Base-by-base conservation (phyloP, 2,329 filamentous ascomycete species). In the Aulographum hederae region DNA sequence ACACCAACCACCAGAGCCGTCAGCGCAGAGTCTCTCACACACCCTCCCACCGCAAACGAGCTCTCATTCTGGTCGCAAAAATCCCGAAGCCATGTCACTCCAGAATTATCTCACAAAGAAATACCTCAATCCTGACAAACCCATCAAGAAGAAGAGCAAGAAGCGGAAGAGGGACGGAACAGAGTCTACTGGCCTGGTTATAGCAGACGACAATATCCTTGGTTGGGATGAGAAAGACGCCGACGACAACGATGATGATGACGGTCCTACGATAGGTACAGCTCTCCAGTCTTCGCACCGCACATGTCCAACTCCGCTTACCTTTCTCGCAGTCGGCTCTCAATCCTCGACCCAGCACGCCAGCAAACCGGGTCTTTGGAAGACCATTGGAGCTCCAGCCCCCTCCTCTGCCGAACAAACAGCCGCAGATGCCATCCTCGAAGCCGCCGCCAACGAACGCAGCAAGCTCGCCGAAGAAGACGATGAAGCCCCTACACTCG, bases 61-160 rank as follows among this genome's bases (percentile, higher is more conserved):
- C n/a, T n/a, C n/a, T n/a, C n/a, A n/a, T n/a, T n/a, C n/a, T n/a
- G n/a, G n/a, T n/a, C n/a, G n/a, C n/a, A n/a, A n/a, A n/a, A n/a
- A n/a, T n/a, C n/a, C n/a, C n/a, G n/a, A n/a, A 25, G 13, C 21
- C 21, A 74, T 75, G 67, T 63, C 66, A 34, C 67, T 94, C 41
- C 75, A 82, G 36, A 73, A 74, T 47, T 98, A 95, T 48, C 70
- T 98, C 21, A 85, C 86, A 23, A 77, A 81, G 39, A 89, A 84
- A 53, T 98, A 98, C 52, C 73, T 98, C 31, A 79, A 67, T 2
- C 72, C 74, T 26, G 71, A 77, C 41, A 53, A 39, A 10, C 32
- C 38, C 12, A 45, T 52, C 13, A 46, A 55, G 48, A 63, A 61
- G 43, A 58, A 61, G 32, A 52, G 55, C 18, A 67, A 65, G 43